Percentiles rank a stretch among this genome's conserved stretches.
These are phyloP conservation scores for Xylariaceae sp. DNA, from an alignment of 2,329 filamentous ascomycete species.

Conservation along the genomic window DNA sequence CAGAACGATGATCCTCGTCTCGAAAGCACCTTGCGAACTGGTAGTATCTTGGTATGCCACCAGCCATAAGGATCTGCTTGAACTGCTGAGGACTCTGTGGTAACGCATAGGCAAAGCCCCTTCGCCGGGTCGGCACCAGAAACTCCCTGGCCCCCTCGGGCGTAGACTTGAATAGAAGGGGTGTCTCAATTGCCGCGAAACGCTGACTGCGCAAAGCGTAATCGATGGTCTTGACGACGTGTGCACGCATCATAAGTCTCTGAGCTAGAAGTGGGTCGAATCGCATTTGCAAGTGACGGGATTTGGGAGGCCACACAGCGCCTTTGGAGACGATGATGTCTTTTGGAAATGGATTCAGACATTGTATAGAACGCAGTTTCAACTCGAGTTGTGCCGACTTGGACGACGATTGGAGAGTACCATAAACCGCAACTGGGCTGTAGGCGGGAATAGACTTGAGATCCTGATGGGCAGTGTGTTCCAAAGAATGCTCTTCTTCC, in stretches of 20 bases:
- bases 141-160: conserved; percentile 95
- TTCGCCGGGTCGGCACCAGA: conserved; percentile 76
- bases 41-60: conserved; percentile 76
- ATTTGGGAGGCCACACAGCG: conserved; percentile 67
- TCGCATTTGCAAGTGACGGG: conserved; percentile 80
- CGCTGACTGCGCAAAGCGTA: conserved; percentile 46
- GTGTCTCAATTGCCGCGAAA: conserved; percentile 78
- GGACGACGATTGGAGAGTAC: conserved; percentile 23
- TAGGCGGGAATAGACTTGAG: conserved; percentile 45
- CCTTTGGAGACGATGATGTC: conserved; percentile 73
- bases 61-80: conserved; percentile 95
- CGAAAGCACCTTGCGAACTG: conserved; percentile 94
- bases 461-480: conserved; percentile 32
- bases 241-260: conserved; percentile 67
- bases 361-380: conserved; percentile 55
- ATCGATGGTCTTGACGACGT: conserved; percentile 34
- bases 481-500: conserved; percentile 29
- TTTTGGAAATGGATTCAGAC: conserved; percentile 68
- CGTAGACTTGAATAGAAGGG: conserved; percentile 93
- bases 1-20: conserved; percentile 88
- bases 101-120: conserved; percentile 78
- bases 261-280: conserved; percentile 64
- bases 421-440: conserved; percentile 49
- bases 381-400: conserved; percentile 39
- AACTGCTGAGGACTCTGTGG: conserved; percentile 98